These are phyloP conservation scores for Sabuloglossum arenarium DNA, from an alignment of 495 filamentous ascomycete species.

Conservation along the genomic window DNA sequence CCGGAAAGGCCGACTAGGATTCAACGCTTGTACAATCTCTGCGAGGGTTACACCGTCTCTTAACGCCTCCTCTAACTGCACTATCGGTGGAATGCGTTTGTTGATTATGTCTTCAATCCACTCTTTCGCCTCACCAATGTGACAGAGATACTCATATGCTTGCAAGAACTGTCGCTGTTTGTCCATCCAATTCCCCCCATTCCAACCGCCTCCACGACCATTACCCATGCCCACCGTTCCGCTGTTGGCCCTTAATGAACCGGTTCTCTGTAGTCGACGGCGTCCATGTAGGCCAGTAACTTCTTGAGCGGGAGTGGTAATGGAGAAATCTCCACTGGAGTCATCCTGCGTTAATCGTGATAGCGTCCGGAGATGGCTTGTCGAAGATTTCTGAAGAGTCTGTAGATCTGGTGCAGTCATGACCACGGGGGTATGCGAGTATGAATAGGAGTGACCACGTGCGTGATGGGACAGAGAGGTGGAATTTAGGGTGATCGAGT, in stretches of 20 bases:
- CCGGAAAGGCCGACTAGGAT: conserved; percentile 47
- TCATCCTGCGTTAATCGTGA: conserved; percentile 65
- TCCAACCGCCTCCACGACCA: conserved; percentile 41
- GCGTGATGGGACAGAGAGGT: conserved; percentile 13
- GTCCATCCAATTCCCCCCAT: conserved; percentile 93
- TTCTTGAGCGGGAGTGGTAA: conserved; percentile 52
- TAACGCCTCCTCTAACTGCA: conserved; percentile 87
- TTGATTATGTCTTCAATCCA: conserved; percentile 96
- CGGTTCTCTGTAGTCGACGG: conserved; percentile 56
- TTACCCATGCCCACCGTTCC: conserved; percentile 21
- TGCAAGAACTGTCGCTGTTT: conserved; percentile 89
- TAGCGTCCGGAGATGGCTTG: conserved; percentile 69
- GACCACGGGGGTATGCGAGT: conserved; percentile 22
- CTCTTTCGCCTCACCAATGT: conserved; percentile 97
- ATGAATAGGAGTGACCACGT: conserved; percentile 23
- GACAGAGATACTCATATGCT: conserved; percentile 97
- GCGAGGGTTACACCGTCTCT: conserved; percentile 88
- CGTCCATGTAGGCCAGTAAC: conserved; percentile 76
- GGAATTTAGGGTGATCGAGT: conserved; percentile 21
- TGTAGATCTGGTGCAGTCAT: conserved; percentile 50
- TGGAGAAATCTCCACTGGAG: conserved; percentile 55
- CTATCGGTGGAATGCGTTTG: conserved; percentile 74
- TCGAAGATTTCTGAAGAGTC: conserved; percentile 62
- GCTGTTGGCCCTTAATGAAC: conserved; percentile 28
- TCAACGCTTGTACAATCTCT: conserved; percentile 83